These are phyloP conservation scores for Pistacia vera DNA, from an alignment of 345 rosid species.

Conservation along the genomic window DNA sequence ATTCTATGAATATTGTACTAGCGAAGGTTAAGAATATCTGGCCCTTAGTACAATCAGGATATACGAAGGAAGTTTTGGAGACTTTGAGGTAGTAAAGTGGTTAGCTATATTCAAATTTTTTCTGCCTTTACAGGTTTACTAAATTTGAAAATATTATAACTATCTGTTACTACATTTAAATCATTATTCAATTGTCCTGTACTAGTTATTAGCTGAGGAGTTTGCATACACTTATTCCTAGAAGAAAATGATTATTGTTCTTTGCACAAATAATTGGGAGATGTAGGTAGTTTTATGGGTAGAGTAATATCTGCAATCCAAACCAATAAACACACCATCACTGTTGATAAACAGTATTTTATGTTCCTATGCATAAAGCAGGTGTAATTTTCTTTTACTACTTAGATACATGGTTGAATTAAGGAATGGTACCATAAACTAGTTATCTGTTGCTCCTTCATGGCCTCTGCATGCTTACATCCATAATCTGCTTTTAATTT, in stretches of 20 bases:
- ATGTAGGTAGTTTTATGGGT: neutral
- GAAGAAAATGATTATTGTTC: neutral
- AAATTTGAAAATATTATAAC: neutral
- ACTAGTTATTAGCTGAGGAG: neutral
- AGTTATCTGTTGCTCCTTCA: neutral
- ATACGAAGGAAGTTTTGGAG: constrained; percentile 45
- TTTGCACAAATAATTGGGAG: neutral
- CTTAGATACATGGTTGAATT: neutral
- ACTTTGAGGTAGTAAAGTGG: constrained; percentile 51
- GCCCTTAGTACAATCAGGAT: constrained; percentile 65
- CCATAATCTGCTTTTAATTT: neutral
- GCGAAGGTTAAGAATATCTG: constrained; percentile 56
- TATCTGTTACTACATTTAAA: neutral
- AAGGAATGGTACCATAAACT: neutral
- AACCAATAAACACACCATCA: neutral
- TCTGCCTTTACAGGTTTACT: neutral
- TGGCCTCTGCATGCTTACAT: neutral
- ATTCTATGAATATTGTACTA: constrained; percentile 44
- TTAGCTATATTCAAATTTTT: neutral
- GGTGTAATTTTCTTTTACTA: neutral
- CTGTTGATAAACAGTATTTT: neutral
- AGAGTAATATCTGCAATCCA: neutral
- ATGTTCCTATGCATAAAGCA: neutral
- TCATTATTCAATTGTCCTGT: neutral
- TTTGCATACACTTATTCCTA: neutral